Evolutionary conservation across 345 rosid species (phyloP).

Genomic region (Salix purpurea): DNA sequence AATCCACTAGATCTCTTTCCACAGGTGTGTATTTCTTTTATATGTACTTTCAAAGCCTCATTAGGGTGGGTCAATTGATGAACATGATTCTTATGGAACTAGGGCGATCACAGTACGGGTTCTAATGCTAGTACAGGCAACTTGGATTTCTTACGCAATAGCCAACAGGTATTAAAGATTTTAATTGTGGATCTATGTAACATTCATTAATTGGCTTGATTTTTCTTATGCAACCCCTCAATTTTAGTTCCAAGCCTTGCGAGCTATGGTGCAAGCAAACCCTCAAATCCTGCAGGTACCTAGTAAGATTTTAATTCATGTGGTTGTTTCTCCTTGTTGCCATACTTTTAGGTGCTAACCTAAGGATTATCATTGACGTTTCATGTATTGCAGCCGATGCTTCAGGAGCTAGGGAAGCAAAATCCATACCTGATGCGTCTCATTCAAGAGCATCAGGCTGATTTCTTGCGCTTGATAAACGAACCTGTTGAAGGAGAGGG

Average conservation of each 20-base stretch:
- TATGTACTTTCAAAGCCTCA: neutral
- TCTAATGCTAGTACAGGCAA: conserved; percentile 18
- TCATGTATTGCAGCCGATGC: conserved; percentile 64
- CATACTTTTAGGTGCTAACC: neutral
- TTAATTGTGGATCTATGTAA: neutral
- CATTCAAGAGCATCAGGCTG: conserved; percentile 86
- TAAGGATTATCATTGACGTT: neutral
- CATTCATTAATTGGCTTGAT: neutral
- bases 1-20: conserved; percentile 30
- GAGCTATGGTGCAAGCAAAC: conserved; percentile 43
- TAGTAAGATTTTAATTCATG: neutral
- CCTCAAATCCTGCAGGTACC: conserved; percentile 42
- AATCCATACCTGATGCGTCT: conserved; percentile 79
- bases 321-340: neutral
- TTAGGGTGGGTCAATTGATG: neutral
- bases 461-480: conserved; percentile 75
- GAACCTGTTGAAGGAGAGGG: conserved; percentile 84
- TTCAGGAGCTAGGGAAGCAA: conserved; percentile 86
- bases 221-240: neutral
- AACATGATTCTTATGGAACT: neutral
- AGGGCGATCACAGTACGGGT: conserved; percentile 23
- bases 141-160: conserved; percentile 28
- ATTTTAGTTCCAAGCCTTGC: conserved; percentile 41
- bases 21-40: conserved; percentile 10
- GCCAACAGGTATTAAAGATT: conserved; percentile 22